Evolutionary conservation across 441 rosid genomes (phyloP).

Genomic region (Eruca vesicaria): DNA sequence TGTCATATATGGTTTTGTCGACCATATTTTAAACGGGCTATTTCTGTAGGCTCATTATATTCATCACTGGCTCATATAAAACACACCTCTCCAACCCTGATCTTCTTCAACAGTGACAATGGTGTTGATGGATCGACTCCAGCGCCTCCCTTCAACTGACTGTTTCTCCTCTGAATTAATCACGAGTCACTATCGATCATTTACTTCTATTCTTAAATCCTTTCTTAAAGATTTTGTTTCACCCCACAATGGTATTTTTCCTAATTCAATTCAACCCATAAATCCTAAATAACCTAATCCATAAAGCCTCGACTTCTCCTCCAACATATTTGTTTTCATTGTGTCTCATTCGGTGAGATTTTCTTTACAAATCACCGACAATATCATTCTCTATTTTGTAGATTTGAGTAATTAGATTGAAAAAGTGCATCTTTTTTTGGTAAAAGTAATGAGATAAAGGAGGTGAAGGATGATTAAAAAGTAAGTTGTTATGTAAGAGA

Average conservation of each 20-base stretch:
- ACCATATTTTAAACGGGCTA: not conserved
- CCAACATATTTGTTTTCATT: not conserved
- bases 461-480: too few species aligned
- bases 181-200: not conserved
- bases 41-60: not conserved
- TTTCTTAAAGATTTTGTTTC: not conserved
- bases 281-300: not conserved
- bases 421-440: too few species aligned
- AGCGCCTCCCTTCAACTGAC: not conserved
- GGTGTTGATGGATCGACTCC: not conserved
- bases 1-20: not conserved
- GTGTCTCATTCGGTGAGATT: not conserved
- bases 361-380: not conserved
- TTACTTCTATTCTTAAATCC: not conserved
- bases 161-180: not conserved
- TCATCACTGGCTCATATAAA: not conserved
- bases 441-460: too few species aligned
- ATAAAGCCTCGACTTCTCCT: not conserved
- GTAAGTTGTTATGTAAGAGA: too few species aligned
- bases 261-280: not conserved
- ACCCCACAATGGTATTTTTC: not conserved
- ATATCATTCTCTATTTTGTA: not conserved
- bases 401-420: too few species aligned
- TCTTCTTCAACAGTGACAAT: not conserved
- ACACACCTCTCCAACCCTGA: not conserved